These are phyloP conservation scores for Toxicodendron radicans DNA, from an alignment of 345 rosid genomes.

Conservation along the genomic window DNA sequence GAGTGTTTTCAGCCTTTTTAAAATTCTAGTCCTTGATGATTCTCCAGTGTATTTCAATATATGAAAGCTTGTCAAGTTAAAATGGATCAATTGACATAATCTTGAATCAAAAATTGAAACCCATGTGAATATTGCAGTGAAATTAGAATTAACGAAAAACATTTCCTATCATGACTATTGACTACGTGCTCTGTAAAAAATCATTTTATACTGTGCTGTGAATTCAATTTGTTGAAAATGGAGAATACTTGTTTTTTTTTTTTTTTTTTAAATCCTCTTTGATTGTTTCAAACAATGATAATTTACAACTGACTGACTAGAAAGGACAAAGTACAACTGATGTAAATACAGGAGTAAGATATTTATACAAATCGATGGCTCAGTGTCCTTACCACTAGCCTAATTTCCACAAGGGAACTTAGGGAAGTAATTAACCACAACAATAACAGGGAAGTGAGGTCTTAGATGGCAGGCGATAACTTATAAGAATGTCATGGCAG, in stretches of 20 bases:
- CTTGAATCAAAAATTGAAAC: not conserved
- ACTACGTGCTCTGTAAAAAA: not conserved
- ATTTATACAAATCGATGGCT: slow-evolving; percentile 15
- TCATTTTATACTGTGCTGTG: no score
- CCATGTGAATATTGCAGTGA: not conserved
- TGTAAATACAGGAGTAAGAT: not conserved
- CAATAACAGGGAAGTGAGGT: not conserved
- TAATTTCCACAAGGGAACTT: slow-evolving; percentile 7
- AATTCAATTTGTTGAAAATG: no score
- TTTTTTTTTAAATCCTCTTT: not conserved
- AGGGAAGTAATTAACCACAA: slow-evolving; percentile 2
- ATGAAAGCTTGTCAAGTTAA: not conserved
- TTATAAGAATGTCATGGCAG: not conserved
- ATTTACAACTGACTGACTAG: slow-evolving; percentile 9
- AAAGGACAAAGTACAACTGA: not conserved
- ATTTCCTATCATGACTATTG: not conserved
- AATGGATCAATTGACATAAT: no score
- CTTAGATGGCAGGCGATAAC: not conserved
- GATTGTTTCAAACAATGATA: slow-evolving; percentile 3
- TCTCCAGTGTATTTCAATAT: not conserved
- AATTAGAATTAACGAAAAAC: not conserved
- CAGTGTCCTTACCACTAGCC: not conserved
- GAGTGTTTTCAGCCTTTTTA: not conserved
- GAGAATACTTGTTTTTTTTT: not conserved
- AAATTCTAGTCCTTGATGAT: not conserved